These are phyloP conservation scores for Sedum album DNA, from an alignment of 164 flowering plant species.

Conservation along the genomic window DNA sequence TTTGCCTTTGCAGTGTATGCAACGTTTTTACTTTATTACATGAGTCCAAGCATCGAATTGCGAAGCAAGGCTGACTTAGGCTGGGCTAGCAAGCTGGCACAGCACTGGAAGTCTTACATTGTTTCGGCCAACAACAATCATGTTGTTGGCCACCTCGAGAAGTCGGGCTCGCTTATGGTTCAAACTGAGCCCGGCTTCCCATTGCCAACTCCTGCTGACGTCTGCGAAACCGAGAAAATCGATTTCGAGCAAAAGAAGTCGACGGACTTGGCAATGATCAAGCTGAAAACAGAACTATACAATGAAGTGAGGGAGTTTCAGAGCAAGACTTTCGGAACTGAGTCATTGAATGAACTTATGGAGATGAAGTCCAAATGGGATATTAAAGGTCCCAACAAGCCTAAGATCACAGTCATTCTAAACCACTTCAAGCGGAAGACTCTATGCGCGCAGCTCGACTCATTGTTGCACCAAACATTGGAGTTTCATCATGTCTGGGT, in stretches of 20 bases:
- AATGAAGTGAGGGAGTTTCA: conserved; percentile 67
- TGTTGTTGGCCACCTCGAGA: conserved; percentile 36
- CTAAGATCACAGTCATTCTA: conserved; percentile 73
- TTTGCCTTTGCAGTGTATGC: conserved; percentile 88
- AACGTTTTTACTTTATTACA: conserved; percentile 72
- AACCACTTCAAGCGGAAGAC: conserved; percentile 98
- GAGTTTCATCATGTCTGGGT: conserved; percentile 93
- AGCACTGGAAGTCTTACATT: conserved; percentile 69
- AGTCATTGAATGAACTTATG: conserved; percentile 67
- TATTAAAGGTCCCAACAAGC: conserved; percentile 36
- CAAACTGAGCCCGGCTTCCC: conserved; percentile 8
- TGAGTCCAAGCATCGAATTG: conserved; percentile 76
- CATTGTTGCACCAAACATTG: conserved; percentile 74
- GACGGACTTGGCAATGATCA: conserved; percentile 73
- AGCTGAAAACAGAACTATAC: conserved; percentile 74
- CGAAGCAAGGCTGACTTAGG: conserved; percentile 61
- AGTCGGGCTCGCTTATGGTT: conserved; percentile 25
- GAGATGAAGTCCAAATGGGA: conserved; percentile 81
- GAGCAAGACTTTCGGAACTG: conserved; percentile 49
- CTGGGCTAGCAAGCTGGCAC: conserved; percentile 73
- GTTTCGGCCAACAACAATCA: conserved; percentile 32
- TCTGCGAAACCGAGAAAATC: conserved; percentile 78
- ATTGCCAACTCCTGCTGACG: conserved; percentile 29
- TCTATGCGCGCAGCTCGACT: conserved; percentile 83
- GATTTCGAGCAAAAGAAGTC: conserved; percentile 91